Conservation (phyloP, 352 stramenopile species). For the Phytophthora hibernalis region DNA sequence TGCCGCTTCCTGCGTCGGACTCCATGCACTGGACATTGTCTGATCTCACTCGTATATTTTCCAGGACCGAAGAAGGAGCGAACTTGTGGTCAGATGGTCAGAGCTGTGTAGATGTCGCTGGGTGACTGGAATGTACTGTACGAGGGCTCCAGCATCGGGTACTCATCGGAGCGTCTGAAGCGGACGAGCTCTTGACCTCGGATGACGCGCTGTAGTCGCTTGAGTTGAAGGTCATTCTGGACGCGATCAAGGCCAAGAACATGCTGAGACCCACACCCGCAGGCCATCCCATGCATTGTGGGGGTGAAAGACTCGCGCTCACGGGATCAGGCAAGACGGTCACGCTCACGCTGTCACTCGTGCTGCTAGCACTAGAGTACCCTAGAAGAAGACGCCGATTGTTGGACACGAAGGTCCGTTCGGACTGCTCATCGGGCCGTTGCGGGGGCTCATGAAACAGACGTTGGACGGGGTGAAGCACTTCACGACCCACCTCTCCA, state of each 20-base stretch:
- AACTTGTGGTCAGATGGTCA: background rate
- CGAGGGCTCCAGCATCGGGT: too few species aligned
- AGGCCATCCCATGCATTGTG: slow-evolving; percentile 97
- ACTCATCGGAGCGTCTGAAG: too few species aligned
- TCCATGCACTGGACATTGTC: background rate
- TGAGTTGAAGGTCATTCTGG: slow-evolving; percentile 91
- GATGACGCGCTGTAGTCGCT: too few species aligned
- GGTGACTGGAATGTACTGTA: too few species aligned
- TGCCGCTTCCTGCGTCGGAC: background rate
- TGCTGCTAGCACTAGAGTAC: slow-evolving; percentile 98
- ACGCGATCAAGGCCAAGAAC: slow-evolving; percentile 94
- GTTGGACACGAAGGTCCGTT: slow-evolving; percentile 96
- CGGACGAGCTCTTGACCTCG: too few species aligned
- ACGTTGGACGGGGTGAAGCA: slow-evolving; percentile 97
- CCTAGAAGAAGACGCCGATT: slow-evolving; percentile 95
- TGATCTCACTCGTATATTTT: background rate
- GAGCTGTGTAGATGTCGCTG: background rate
- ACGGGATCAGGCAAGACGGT: slow-evolving; percentile 99
- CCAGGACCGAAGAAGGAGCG: background rate
- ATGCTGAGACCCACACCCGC: slow-evolving; percentile 96
- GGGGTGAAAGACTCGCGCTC: slow-evolving; percentile 98
- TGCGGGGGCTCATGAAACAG: slow-evolving; percentile 97
- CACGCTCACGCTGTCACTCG: slow-evolving; percentile 96
- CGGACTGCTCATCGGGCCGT: slow-evolving; percentile 97
- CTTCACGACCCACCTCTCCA: slow-evolving; percentile 88